phyloP scores from a whole-genome alignment of 805 yeast species.

The Candida odintsovae region DNA sequence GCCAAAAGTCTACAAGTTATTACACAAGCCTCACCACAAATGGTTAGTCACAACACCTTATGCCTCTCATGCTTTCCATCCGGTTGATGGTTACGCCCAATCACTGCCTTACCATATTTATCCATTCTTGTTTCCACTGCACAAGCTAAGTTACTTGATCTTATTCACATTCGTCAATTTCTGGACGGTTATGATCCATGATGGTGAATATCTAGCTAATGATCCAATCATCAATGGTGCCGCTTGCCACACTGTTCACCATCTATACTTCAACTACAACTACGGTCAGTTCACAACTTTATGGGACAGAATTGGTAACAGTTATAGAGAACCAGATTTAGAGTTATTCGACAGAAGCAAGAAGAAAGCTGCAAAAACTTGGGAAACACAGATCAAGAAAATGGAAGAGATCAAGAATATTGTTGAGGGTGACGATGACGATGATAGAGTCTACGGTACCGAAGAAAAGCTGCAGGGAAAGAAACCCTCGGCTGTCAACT shows the following conservation, averaged over 20 bases:
- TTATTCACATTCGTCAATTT: slow-evolving; percentile 89
- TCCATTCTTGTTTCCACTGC: slow-evolving; percentile 89
- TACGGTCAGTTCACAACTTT: slow-evolving; percentile 97
- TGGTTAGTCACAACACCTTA: slow-evolving; percentile 98
- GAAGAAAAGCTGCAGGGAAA: slow-evolving; percentile 26
- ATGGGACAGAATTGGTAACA: slow-evolving; percentile 95
- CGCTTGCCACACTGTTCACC: slow-evolving; percentile 97
- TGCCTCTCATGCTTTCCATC: slow-evolving; percentile 98
- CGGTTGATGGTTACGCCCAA: slow-evolving; percentile 93
- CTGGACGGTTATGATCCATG: slow-evolving; percentile 99
- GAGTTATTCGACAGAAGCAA: slow-evolving; percentile 66
- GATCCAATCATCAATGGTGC: slow-evolving; percentile 96
- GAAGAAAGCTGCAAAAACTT: slow-evolving; percentile 52
- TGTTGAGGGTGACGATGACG: slow-evolving; percentile 74
- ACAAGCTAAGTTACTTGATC: slow-evolving; percentile 75
- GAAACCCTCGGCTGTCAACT: neutral
- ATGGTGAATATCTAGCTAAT: slow-evolving; percentile 90
- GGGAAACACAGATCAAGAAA: slow-evolving; percentile 64
- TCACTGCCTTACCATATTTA: slow-evolving; percentile 89
- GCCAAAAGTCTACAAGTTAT: slow-evolving; percentile 77
- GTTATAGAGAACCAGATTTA: slow-evolving; percentile 89
- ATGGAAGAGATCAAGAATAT: slow-evolving; percentile 74
- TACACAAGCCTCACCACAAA: slow-evolving; percentile 98
- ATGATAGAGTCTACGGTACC: slow-evolving; percentile 66
- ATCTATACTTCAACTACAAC: slow-evolving; percentile 93